Evolutionary conservation across 2,329 filamentous ascomycete species (phyloP).

Genomic region (Colletotrichum falcatum): DNA sequence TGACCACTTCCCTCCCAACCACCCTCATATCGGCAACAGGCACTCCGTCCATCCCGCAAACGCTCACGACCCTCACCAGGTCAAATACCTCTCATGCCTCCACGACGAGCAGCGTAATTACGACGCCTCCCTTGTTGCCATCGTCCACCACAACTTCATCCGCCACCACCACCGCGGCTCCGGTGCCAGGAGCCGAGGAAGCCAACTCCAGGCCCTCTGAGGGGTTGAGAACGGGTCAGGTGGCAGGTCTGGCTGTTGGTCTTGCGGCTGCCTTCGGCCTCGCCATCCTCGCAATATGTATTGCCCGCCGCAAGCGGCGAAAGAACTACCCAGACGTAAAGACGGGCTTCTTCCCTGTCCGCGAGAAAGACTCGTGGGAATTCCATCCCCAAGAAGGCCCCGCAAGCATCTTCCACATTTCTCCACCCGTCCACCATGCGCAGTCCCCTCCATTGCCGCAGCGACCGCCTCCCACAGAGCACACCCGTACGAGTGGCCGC

Average conservation of each 20-base stretch:
- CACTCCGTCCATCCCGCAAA: constrained; percentile 14
- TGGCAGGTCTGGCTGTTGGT: constrained; percentile 40
- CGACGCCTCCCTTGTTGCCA: constrained; percentile 25
- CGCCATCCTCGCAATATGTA: constrained; percentile 60
- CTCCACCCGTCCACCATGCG: constrained; percentile 52
- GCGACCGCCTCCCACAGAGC: constrained; percentile 20
- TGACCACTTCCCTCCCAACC: constrained; percentile 36
- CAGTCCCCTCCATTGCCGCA: constrained; percentile 43
- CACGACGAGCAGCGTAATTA: constrained; percentile 35
- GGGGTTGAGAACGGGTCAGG: constrained; percentile 34
- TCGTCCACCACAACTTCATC: constrained; percentile 18
- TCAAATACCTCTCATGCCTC: constrained; percentile 17
- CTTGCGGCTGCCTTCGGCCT: constrained; percentile 49
- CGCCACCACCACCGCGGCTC: constrained; percentile 23
- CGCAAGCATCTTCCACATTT: constrained; percentile 54
- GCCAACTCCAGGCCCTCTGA: constrained; percentile 28
- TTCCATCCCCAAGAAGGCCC: constrained; percentile 36
- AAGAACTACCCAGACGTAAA: constrained; percentile 53
- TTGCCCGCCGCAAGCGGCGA: constrained; percentile 57
- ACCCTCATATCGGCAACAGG: constrained; percentile 31
- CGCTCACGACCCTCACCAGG: constrained; percentile 38
- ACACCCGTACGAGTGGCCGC: constrained; percentile 35
- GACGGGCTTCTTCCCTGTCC: constrained; percentile 53
- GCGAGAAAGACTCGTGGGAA: constrained; percentile 54
- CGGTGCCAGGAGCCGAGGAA: constrained; percentile 30